A percentile compares a stretch with the other conserved stretches of the same genome.
Evolutionary conservation across 306 rosid species (phyloP).

Genomic region (Ormosia semicastrata): DNA sequence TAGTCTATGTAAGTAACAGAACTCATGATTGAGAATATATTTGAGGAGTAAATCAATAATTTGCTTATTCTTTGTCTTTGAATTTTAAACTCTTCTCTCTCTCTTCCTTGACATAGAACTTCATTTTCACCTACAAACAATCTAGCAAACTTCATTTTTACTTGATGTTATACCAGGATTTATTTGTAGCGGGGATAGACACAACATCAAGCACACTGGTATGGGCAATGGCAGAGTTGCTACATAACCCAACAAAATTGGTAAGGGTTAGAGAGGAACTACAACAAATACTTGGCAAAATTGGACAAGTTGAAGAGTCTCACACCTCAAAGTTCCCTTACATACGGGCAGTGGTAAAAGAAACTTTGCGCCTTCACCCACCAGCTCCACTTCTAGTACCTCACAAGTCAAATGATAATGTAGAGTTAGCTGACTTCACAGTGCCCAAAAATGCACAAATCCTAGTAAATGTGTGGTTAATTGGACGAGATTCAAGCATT

Average conservation of each 20-base stretch:
- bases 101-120: no score
- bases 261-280: neutral
- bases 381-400: slow-evolving; percentile 19
- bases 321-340: neutral
- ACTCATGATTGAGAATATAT: no score
- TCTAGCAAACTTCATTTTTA: no score
- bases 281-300: neutral
- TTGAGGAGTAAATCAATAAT: no score
- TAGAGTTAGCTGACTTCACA: neutral
- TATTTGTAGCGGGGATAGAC: neutral
- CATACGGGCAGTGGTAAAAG: slow-evolving; percentile 15
- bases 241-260: neutral
- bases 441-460: neutral
- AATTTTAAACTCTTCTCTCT: no score
- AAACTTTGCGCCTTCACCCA: slow-evolving; percentile 15
- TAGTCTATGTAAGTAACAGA: no score
- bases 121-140: no score
- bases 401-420: neutral
- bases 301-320: neutral
- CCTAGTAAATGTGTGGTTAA: slow-evolving; percentile 8
- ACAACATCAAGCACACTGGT: neutral
- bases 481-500: slow-evolving; percentile 6
- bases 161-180: neutral
- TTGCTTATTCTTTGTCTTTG: no score
- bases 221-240: neutral